phyloP scores from a whole-genome alignment of 176 grass and related monocot species.

The Rhynchospora pubera region DNA sequence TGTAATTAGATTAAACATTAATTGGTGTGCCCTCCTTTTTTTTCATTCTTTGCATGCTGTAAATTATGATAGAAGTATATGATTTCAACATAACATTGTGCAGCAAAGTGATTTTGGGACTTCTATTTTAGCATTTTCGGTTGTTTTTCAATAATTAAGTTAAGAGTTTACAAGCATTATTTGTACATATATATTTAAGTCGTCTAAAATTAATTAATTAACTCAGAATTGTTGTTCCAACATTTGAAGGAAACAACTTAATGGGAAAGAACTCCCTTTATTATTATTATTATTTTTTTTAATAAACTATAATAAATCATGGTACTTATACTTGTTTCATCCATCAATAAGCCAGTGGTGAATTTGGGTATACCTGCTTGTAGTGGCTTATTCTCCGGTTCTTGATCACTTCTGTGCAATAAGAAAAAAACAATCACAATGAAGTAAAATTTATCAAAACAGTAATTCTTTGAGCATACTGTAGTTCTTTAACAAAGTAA shows the following conservation, averaged over 20 bases:
- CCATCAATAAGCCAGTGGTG: background rate
- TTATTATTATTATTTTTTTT: background rate
- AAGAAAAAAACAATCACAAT: background rate
- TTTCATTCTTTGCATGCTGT: background rate
- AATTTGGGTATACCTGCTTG: background rate
- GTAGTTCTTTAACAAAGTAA: background rate
- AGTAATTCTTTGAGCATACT: background rate
- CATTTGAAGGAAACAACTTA: background rate
- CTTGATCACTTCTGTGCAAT: conserved; percentile 8
- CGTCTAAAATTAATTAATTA: background rate
- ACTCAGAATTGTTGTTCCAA: background rate
- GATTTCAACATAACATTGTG: too few relatives aligned
- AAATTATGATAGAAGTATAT: background rate
- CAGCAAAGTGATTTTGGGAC: too few relatives aligned
- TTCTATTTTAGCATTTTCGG: too few relatives aligned
- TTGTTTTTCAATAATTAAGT: too few relatives aligned
- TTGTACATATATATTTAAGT: background rate
- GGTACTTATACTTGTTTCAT: background rate
- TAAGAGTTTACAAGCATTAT: too few relatives aligned
- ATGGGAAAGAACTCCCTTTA: background rate
- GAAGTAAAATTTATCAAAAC: background rate
- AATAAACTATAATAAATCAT: background rate
- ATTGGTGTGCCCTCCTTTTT: background rate
- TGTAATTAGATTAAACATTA: background rate
- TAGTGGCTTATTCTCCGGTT: background rate